A percentile compares a stretch with the other conserved stretches of the same genome.
Evolutionary conservation across 1,284 basidiomycete genomes (phyloP).

Genomic region (Ganoderma resinaceum): DNA sequence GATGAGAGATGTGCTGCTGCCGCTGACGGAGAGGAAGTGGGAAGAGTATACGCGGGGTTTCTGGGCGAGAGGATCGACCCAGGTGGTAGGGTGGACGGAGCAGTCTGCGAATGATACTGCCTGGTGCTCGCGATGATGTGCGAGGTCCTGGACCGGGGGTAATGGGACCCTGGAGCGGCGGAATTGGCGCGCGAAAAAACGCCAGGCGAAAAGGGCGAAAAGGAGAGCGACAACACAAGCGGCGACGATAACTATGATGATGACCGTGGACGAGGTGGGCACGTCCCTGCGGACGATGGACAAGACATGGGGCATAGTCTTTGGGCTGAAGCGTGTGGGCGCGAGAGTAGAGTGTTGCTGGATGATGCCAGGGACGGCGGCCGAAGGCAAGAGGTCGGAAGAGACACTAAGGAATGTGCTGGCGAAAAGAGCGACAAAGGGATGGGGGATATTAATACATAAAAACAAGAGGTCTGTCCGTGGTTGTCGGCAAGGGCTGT

Average conservation of each 20-base stretch:
- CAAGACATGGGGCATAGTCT: slow-evolving; percentile 21
- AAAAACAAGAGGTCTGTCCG: slow-evolving; percentile 20
- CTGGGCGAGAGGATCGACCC: slow-evolving; percentile 29
- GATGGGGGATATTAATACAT: slow-evolving; percentile 20
- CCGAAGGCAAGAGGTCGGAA: slow-evolving; percentile 2
- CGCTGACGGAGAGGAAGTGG: slow-evolving; percentile 26
- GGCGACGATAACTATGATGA: slow-evolving; percentile 51
- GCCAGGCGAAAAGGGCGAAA: slow-evolving; percentile 47
- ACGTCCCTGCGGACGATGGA: slow-evolving; percentile 23
- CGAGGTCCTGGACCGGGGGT: slow-evolving; percentile 66
- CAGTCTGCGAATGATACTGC: slow-evolving; percentile 41
- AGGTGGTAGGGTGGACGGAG: slow-evolving; percentile 32
- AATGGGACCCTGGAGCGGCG: slow-evolving; percentile 49
- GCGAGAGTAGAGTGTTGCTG: slow-evolving; percentile 9
- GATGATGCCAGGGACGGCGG: slow-evolving; percentile 1
- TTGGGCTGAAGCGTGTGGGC: background rate
- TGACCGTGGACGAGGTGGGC: slow-evolving; percentile 44
- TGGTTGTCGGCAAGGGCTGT: slow-evolving; percentile 20
- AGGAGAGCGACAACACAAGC: slow-evolving; percentile 48
- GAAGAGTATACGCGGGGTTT: slow-evolving; percentile 22
- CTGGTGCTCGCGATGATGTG: slow-evolving; percentile 60
- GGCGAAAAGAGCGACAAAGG: slow-evolving; percentile 23
- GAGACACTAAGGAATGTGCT: slow-evolving; percentile 24
- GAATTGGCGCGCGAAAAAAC: slow-evolving; percentile 44
- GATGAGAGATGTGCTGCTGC: slow-evolving; percentile 41